Conservation (phyloP, 169 alveolate species). For the Theileria equi region DNA sequence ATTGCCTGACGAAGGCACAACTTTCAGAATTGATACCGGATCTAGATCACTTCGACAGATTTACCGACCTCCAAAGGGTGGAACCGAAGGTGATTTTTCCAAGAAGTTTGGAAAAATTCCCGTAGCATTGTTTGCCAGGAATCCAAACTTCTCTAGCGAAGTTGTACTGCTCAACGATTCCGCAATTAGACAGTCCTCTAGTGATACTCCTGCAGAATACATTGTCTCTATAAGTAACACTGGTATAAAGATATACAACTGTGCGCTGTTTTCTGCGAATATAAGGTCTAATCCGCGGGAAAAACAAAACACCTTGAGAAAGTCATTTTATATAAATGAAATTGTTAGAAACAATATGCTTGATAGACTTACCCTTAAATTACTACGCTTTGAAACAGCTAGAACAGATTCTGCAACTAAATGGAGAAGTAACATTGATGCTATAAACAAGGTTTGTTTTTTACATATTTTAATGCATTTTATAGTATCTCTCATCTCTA, state of each 20-base stretch:
- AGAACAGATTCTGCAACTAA: neutral
- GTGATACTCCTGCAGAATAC: neutral
- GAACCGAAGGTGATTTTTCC: neutral
- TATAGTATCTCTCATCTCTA: constrained; percentile 22
- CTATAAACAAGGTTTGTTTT: constrained; percentile 24
- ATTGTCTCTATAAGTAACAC: neutral
- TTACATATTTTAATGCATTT: neutral
- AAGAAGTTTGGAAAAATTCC: neutral
- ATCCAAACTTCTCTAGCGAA: too few species aligned
- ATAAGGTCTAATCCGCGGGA: neutral
- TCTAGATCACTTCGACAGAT: neutral
- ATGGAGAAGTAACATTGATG: constrained; percentile 23
- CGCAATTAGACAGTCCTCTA: too few species aligned
- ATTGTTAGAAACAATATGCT: constrained; percentile 10
- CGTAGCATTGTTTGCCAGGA: neutral
- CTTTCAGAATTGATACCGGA: neutral
- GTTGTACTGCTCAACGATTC: too few species aligned
- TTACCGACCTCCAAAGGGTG: neutral
- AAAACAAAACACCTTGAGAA: constrained; percentile 9
- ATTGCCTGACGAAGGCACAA: too few species aligned
- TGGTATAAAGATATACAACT: constrained; percentile 5
- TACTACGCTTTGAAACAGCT: constrained; percentile 32
- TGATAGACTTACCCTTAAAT: constrained; percentile 17
- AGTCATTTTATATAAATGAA: constrained; percentile 17
- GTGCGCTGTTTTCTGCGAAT: constrained; percentile 14